Evolutionary conservation across 1,284 basidiomycete genomes (phyloP).

Genomic region (Xerocomus amazonicus): DNA sequence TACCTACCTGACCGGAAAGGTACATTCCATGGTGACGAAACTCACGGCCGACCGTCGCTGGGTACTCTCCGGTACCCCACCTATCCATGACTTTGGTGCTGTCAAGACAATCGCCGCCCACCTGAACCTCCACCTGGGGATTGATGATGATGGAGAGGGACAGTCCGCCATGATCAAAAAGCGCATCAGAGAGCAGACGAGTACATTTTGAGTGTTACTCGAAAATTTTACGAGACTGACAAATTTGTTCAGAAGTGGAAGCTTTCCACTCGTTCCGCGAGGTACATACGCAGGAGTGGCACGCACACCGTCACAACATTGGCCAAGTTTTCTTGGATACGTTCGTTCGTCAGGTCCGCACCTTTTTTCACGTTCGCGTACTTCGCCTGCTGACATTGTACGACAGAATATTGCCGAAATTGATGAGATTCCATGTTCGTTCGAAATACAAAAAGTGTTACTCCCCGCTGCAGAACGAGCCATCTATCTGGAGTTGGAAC

Average conservation of each 20-base stretch:
- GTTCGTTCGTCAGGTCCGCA: conserved; percentile 80
- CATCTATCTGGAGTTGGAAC: conserved; percentile 94
- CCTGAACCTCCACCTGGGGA: conserved; percentile 81
- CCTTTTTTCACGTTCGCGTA: not conserved
- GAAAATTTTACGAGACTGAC: conserved; percentile 4
- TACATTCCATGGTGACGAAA: conserved; percentile 75
- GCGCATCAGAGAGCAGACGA: conserved; percentile 79
- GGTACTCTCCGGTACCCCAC: conserved; percentile 96
- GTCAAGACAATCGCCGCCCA: conserved; percentile 90
- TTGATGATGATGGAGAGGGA: conserved; percentile 87
- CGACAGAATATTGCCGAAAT: conserved; percentile 91
- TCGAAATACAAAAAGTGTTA: conserved; percentile 63
- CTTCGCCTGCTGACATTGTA: conserved; percentile 10
- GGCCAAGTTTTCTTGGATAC: conserved; percentile 83
- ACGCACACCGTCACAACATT: conserved; percentile 77
- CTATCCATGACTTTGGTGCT: conserved; percentile 86
- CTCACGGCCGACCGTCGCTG: conserved; percentile 80
- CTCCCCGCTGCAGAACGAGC: conserved; percentile 93
- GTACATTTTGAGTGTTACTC: conserved; percentile 39
- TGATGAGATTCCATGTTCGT: conserved; percentile 85
- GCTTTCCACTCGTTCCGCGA: conserved; percentile 96
- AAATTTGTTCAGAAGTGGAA: conserved; percentile 65
- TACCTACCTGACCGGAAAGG: conserved; percentile 84
- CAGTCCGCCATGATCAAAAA: conserved; percentile 73
- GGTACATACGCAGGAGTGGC: conserved; percentile 89